A percentile compares a stretch with the other conserved stretches of the same genome.
Evolutionary conservation across 331 rosid genomes (phyloP).

Genomic region (Pyracantha coccinea): DNA sequence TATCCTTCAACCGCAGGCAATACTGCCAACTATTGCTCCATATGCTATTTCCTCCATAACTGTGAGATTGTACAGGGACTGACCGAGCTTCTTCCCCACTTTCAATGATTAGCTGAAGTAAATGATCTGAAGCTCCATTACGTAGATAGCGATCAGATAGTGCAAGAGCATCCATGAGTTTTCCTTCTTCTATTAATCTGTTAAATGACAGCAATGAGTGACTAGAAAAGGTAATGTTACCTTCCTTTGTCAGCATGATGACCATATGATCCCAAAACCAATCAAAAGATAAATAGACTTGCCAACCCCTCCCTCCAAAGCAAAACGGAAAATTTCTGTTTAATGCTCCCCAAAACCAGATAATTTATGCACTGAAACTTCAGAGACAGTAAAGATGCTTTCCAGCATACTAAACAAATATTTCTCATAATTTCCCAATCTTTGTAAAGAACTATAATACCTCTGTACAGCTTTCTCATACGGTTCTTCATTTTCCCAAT

Average conservation of each 20-base stretch:
- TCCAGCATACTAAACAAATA: neutral
- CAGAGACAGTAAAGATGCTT: neutral
- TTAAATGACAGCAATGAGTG: neutral
- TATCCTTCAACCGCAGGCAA: slow-evolving; percentile 92
- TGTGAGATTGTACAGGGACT: slow-evolving; percentile 46
- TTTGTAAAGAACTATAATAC: neutral
- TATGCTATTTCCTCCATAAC: slow-evolving; percentile 44
- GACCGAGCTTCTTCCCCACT: slow-evolving; percentile 55
- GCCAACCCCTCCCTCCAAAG: neutral
- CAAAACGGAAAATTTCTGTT: neutral
- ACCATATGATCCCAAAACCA: neutral
- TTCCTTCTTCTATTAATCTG: slow-evolving; percentile 84
- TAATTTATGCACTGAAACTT: neutral
- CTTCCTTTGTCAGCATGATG: neutral
- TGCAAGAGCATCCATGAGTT: slow-evolving; percentile 95
- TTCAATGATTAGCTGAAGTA: slow-evolving; percentile 87
- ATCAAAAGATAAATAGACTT: neutral
- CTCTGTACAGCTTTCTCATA: slow-evolving; percentile 77
- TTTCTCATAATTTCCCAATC: neutral
- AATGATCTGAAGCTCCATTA: slow-evolving; percentile 83
- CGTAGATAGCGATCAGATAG: slow-evolving; percentile 97
- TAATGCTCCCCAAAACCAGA: neutral
- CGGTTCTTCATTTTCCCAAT: slow-evolving; percentile 97
- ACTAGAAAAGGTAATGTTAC: neutral
- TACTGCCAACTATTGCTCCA: slow-evolving; percentile 97